Percentiles rank a stretch among this genome's conserved stretches.
These are phyloP conservation scores for Saccharomyces hybrid DNA, from an alignment of 1,139 yeast genomes.

Conservation along the genomic window DNA sequence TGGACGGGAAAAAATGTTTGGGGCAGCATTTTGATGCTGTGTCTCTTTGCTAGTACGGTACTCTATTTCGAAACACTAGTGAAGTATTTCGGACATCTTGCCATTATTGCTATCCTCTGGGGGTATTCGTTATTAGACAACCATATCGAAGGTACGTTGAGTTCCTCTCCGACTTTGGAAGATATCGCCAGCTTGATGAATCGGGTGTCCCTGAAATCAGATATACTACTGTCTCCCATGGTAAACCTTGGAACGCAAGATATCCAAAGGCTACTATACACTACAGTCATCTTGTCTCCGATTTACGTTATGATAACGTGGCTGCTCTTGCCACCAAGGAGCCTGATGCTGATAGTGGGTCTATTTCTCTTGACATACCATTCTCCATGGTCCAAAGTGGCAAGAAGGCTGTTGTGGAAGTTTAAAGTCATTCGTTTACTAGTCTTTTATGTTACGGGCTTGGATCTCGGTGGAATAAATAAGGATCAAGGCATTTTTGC, in stretches of 20 bases:
- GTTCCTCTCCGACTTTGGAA: slow-evolving; percentile 72
- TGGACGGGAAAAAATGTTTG: slow-evolving; percentile 89
- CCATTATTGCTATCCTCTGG: slow-evolving; percentile 60
- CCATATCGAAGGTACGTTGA: slow-evolving; percentile 46
- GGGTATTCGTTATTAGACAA: slow-evolving; percentile 57
- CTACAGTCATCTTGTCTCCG: slow-evolving; percentile 81
- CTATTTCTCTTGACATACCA: slow-evolving; percentile 70
- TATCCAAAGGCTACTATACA: slow-evolving; percentile 67
- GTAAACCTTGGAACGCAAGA: slow-evolving; percentile 71
- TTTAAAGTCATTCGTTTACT: slow-evolving; percentile 61
- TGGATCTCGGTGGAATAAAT: slow-evolving; percentile 62
- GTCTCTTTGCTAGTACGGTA: slow-evolving; percentile 51
- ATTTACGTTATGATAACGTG: slow-evolving; percentile 62
- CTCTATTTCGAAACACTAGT: slow-evolving; percentile 67
- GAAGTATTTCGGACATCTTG: slow-evolving; percentile 72
- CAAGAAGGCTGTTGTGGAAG: slow-evolving; percentile 78
- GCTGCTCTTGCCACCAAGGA: slow-evolving; percentile 62
- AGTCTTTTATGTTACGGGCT: slow-evolving; percentile 77
- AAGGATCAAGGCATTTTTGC: slow-evolving; percentile 28
- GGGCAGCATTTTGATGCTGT: slow-evolving; percentile 59
- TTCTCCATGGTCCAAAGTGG: slow-evolving; percentile 73
- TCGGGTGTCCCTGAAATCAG: slow-evolving; percentile 66
- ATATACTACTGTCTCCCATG: slow-evolving; percentile 68
- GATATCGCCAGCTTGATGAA: slow-evolving; percentile 80
- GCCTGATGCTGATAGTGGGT: slow-evolving; percentile 54